Percentiles rank a stretch among this genome's conserved stretches.
These are phyloP conservation scores for Afroboletus lepidellus DNA, from an alignment of 1,284 basidiomycete genomes.

Conservation along the genomic window DNA sequence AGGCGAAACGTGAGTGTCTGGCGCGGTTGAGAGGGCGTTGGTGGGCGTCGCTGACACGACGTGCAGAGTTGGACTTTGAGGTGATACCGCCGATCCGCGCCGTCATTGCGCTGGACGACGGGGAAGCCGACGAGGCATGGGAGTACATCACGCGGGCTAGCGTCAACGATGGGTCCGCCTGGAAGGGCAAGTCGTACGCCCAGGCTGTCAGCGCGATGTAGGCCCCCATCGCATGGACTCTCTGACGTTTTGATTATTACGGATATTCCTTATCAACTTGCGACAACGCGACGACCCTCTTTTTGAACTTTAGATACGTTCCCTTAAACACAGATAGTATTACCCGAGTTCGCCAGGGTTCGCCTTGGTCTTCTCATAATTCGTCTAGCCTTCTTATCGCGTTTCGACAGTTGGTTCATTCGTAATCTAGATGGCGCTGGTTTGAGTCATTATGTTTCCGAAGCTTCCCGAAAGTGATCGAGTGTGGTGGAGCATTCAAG, in stretches of 20 bases:
- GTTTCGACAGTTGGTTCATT: slow-evolving; percentile 1
- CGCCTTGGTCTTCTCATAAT: slow-evolving; percentile 15
- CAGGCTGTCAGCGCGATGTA: slow-evolving; percentile 35
- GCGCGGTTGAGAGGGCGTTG: too few species aligned
- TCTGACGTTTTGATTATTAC: not conserved
- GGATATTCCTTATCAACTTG: not conserved
- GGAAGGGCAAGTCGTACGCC: slow-evolving; percentile 44
- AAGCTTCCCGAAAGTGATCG: not conserved
- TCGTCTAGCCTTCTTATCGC: slow-evolving; percentile 5
- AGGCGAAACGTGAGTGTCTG: slow-evolving; percentile 27
- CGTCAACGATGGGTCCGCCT: slow-evolving; percentile 36
- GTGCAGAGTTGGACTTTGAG: slow-evolving; percentile 41
- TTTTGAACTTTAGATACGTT: slow-evolving; percentile 7
- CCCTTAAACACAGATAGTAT: slow-evolving; percentile 12
- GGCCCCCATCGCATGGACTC: not conserved
- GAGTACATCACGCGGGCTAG: slow-evolving; percentile 42
- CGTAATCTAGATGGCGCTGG: slow-evolving; percentile 9
- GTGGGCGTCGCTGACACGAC: slow-evolving; percentile 1
- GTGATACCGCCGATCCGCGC: slow-evolving; percentile 40
- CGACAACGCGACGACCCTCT: slow-evolving; percentile 18
- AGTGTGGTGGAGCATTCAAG: not conserved
- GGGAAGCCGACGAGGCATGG: slow-evolving; percentile 43
- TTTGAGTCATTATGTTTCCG: not conserved
- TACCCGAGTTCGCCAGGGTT: not conserved
- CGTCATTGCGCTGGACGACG: slow-evolving; percentile 47